Evolutionary conservation across 345 rosid genomes (phyloP).

Genomic region (Salix arbutifolia): DNA sequence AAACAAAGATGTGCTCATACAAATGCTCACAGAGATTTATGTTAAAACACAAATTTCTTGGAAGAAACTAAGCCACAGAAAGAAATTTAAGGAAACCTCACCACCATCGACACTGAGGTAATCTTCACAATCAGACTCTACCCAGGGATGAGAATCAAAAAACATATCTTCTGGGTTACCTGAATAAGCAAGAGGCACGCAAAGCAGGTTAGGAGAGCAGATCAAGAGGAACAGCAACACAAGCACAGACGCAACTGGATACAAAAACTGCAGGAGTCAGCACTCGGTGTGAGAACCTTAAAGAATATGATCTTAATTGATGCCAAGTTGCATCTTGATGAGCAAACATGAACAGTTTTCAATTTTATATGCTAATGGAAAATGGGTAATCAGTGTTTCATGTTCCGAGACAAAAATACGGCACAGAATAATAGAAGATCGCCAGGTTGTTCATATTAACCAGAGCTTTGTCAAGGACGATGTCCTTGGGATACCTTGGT

Average conservation of each 20-base stretch:
- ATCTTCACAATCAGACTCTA: conserved; percentile 67
- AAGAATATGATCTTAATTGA: background rate
- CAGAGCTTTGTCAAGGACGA: background rate
- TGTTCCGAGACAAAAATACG: background rate
- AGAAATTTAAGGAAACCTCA: conserved; percentile 12
- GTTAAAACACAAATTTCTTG: background rate
- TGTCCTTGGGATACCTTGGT: background rate
- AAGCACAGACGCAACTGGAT: background rate
- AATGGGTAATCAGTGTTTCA: background rate
- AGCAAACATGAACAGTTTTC: background rate
- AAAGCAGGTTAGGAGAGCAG: background rate
- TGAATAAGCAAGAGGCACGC: conserved; percentile 14
- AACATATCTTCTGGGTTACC: conserved; percentile 40
- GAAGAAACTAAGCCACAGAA: background rate
- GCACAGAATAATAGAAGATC: background rate
- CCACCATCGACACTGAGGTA: conserved; percentile 58
- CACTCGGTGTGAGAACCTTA: background rate
- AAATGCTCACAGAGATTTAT: background rate
- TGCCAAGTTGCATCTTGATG: background rate
- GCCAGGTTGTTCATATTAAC: background rate
- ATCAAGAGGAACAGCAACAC: background rate
- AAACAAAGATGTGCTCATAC: background rate
- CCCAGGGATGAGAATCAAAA: conserved; percentile 56
- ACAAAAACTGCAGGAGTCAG: background rate
- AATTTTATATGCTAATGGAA: background rate